Conservation (phyloP, 2,329 filamentous ascomycete species). For the Colletotrichum tropicicola region DNA sequence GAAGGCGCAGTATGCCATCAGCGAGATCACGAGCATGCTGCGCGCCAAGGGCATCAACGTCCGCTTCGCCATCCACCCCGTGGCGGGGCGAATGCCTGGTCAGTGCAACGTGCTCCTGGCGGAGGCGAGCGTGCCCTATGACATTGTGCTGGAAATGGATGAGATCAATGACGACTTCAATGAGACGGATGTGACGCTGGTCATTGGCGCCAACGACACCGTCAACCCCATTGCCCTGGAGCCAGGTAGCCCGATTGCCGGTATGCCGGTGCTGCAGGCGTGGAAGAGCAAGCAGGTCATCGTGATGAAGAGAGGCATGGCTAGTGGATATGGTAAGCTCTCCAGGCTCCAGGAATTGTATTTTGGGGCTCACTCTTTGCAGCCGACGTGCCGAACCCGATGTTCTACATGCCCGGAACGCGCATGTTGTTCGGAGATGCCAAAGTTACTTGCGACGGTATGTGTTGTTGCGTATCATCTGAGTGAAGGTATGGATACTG, state of each 20-base stretch:
- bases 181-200: constrained; percentile 85
- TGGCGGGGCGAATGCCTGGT: constrained; percentile 91
- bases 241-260: constrained; percentile 83
- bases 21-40: constrained; percentile 79
- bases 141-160: constrained; percentile 94
- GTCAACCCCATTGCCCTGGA: constrained; percentile 91
- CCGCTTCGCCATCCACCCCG: constrained; percentile 89
- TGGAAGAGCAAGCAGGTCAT: constrained; percentile 96
- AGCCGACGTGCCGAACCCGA: constrained; percentile 91
- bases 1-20: constrained; percentile 91
- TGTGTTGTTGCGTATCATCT: constrained; percentile 36
- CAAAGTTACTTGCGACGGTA: constrained; percentile 82
- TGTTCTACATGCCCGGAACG: constrained; percentile 91
- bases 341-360: neutral
- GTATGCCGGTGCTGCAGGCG: constrained; percentile 91
- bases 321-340: constrained; percentile 80
- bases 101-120: constrained; percentile 93
- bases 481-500: neutral
- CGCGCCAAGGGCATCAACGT: constrained; percentile 82
- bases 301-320: constrained; percentile 93
- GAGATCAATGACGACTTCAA: constrained; percentile 94
- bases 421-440: constrained; percentile 95
- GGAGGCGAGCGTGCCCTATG: constrained; percentile 88
- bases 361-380: neutral
- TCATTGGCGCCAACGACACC: constrained; percentile 92